phyloP scores from a whole-genome alignment of 1,284 basidiomycete genomes.

The Apiotrichum gamsii region DNA sequence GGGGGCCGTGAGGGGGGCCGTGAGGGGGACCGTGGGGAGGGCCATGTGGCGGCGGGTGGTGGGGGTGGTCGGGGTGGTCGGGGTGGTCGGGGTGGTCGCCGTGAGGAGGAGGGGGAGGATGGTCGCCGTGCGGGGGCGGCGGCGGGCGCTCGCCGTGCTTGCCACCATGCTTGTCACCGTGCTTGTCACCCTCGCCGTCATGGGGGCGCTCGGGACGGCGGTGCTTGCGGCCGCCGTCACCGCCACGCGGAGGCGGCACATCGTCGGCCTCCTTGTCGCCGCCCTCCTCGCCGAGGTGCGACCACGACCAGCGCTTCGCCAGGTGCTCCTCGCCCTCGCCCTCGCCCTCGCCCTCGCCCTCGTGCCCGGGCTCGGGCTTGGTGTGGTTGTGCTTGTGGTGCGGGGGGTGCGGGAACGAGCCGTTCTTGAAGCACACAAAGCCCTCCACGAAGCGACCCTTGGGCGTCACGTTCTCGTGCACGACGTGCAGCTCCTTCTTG shows the following conservation, averaged over 20 bases:
- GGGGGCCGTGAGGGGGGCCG: conserved; percentile 11
- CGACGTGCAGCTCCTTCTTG: conserved; percentile 20
- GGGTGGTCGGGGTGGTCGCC: conserved; percentile 6
- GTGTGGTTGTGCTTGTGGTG: not conserved
- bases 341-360: not conserved
- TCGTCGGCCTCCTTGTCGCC: not conserved
- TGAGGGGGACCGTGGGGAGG: not conserved
- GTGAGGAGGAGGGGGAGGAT: conserved; percentile 2
- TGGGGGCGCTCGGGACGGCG: too few relatives aligned
- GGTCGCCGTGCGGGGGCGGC: not conserved
- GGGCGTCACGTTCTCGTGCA: conserved; percentile 18
- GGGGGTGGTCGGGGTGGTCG: conserved; percentile 1
- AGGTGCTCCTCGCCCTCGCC: not conserved
- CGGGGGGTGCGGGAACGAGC: conserved; percentile 1
- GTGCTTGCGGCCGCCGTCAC: too few relatives aligned
- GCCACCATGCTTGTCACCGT: not conserved
- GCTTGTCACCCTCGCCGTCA: not conserved
- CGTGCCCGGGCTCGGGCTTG: not conserved
- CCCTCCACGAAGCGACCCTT: conserved; percentile 23
- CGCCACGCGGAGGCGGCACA: conserved; percentile 3
- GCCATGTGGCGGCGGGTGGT: conserved; percentile 2
- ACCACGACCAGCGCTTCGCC: not conserved
- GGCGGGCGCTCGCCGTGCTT: not conserved
- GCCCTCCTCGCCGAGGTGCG: not conserved
- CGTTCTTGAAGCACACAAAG: conserved; percentile 15